Conservation (phyloP, 2,329 filamentous ascomycete genomes). For the Nemania abortiva region DNA sequence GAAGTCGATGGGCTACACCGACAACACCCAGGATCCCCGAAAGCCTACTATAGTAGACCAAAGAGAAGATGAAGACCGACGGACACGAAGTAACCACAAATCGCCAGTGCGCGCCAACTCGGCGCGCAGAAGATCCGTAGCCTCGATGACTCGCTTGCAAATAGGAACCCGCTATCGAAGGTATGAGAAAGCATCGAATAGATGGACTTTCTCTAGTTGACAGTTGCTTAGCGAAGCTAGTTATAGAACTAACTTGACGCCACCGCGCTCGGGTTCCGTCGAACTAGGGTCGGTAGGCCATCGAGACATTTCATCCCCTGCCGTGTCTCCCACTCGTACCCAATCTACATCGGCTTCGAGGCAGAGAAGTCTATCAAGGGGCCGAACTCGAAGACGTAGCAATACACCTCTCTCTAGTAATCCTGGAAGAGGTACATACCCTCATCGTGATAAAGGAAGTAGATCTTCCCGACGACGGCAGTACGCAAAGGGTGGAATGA, state of each 20-base stretch:
- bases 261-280: conserved; percentile 6
- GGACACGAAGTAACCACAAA: conserved; percentile 11
- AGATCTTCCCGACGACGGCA: conserved; percentile 13
- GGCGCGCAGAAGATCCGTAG: conserved; percentile 35
- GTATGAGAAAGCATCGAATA: not conserved
- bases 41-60: not conserved
- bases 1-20: conserved; percentile 22
- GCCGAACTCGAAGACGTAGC: conserved; percentile 33
- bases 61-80: not conserved
- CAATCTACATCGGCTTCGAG: not conserved
- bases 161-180: not conserved
- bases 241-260: not conserved
- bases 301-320: not conserved
- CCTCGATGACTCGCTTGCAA: not conserved
- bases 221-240: conserved; percentile 3
- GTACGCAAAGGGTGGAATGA: not conserved
- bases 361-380: conserved; percentile 26
- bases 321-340: not conserved
- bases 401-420: not conserved
- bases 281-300: conserved; percentile 4
- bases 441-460: not conserved
- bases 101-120: conserved; percentile 37
- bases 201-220: conserved; percentile 1
- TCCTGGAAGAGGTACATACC: conserved; percentile 13
- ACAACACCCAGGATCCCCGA: not conserved